phyloP scores from a whole-genome alignment of 345 rosid species.

The Nephelium lappaceum region DNA sequence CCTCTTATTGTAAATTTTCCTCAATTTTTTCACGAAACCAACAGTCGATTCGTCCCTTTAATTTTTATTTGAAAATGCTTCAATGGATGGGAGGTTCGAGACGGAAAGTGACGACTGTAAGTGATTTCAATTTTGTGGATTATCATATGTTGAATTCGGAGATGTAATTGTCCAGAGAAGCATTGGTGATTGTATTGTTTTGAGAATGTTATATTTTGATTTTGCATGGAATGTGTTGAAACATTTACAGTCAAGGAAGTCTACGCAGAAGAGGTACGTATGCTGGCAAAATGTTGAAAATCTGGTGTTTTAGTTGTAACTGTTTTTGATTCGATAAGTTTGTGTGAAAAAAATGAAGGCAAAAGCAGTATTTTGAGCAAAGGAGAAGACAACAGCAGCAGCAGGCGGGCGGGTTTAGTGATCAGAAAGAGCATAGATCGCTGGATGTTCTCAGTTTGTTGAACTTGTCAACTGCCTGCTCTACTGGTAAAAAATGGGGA shows the following conservation, averaged over 20 bases:
- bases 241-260: slow-evolving; percentile 52
- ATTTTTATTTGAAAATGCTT: slow-evolving; percentile 45
- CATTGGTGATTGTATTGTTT: neutral
- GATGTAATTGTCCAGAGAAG: neutral
- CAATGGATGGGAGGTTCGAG: slow-evolving; percentile 98
- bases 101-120: slow-evolving; percentile 74
- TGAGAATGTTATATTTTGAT: neutral
- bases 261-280: slow-evolving; percentile 54
- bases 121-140: slow-evolving; percentile 10
- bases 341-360: slow-evolving; percentile 46
- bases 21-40: too few species aligned
- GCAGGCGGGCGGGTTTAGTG: slow-evolving; percentile 34
- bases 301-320: neutral
- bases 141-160: too few species aligned
- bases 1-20: too few species aligned
- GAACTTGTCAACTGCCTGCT: slow-evolving; percentile 47
- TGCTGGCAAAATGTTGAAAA: neutral
- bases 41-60: neutral
- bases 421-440: slow-evolving; percentile 55
- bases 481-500: slow-evolving; percentile 32
- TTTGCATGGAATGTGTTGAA: slow-evolving; percentile 15
- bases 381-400: slow-evolving; percentile 62
- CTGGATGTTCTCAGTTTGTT: slow-evolving; percentile 71
- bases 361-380: slow-evolving; percentile 89
- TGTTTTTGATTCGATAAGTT: neutral